Percentiles rank a stretch among this genome's conserved stretches.
phyloP scores from a whole-genome alignment of 495 filamentous ascomycete genomes.

The Penicillium macrosclerotiorum region DNA sequence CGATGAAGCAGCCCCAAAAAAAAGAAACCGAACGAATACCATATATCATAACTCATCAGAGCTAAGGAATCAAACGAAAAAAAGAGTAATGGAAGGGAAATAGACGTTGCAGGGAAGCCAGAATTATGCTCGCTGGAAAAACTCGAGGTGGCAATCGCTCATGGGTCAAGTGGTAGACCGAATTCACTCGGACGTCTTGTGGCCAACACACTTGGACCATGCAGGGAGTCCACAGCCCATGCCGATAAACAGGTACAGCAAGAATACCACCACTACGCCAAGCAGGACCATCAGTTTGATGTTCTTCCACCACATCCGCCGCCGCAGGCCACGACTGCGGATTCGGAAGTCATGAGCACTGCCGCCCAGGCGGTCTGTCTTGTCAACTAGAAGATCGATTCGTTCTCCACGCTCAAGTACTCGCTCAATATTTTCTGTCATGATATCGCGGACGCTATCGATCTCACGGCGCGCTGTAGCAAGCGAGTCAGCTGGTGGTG shows the following conservation, averaged over 20 bases:
- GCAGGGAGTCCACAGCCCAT: slow-evolving; percentile 72
- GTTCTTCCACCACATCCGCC: slow-evolving; percentile 99
- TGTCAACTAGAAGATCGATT: slow-evolving; percentile 94
- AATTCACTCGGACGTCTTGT: slow-evolving; percentile 9
- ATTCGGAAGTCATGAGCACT: slow-evolving; percentile 86
- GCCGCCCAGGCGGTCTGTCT: slow-evolving; percentile 87
- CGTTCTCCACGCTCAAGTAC: slow-evolving; percentile 91
- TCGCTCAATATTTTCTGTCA: slow-evolving; percentile 98
- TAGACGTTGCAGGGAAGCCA: slow-evolving; percentile 1
- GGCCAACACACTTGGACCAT: slow-evolving; percentile 51
- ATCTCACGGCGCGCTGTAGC: slow-evolving; percentile 82
- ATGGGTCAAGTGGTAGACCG: too few relatives aligned
- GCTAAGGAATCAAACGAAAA: slow-evolving; percentile 4
- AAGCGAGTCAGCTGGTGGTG: slow-evolving; percentile 79
- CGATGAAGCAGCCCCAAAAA: not conserved
- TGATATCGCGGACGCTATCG: slow-evolving; percentile 89
- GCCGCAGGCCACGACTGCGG: slow-evolving; percentile 77
- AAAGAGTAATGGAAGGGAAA: slow-evolving; percentile 2
- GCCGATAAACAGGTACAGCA: slow-evolving; percentile 75
- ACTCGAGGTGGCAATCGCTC: too few relatives aligned
- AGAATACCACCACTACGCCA: slow-evolving; percentile 75
- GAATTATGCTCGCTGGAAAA: slow-evolving; percentile 14
- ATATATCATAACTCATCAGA: slow-evolving; percentile 19
- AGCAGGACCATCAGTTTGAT: slow-evolving; percentile 87
- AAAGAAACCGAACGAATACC: not conserved